A percentile compares a stretch with the other conserved stretches of the same genome.
phyloP scores from a whole-genome alignment of 2,329 filamentous ascomycete species.

The Colletotrichum sp. region DNA sequence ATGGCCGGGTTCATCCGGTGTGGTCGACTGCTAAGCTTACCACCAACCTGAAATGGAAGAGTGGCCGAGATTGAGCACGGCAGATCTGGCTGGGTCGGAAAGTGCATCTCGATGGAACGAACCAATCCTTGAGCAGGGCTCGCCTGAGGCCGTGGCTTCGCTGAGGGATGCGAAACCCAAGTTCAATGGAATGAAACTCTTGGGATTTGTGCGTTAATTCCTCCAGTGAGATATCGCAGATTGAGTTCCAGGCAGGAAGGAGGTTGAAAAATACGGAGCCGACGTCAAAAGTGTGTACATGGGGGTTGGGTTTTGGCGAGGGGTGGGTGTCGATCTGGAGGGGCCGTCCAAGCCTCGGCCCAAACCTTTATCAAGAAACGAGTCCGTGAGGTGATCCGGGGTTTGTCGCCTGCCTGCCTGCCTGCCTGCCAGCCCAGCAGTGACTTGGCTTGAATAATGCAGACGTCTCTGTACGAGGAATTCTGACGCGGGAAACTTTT shows the following conservation, averaged over 20 bases:
- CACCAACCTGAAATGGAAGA: constrained; percentile 22
- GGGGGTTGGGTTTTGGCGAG: not conserved
- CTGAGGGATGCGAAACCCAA: not conserved
- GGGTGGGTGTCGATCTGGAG: constrained; percentile 8
- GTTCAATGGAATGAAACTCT: not conserved
- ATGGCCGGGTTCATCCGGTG: constrained; percentile 18
- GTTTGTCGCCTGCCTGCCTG: not conserved
- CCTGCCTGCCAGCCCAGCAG: not conserved
- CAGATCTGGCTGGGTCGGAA: constrained; percentile 12
- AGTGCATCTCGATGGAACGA: constrained; percentile 8
- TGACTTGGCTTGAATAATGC: not conserved
- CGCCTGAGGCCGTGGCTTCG: not conserved
- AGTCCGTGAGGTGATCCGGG: not conserved
- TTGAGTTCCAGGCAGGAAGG: not conserved
- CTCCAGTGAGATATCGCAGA: constrained; percentile 10
- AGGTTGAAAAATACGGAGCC: constrained; percentile 3
- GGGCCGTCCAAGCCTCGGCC: constrained; percentile 7
- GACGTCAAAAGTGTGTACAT: not conserved
- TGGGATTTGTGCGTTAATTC: constrained; percentile 9
- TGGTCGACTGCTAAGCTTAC: constrained; percentile 6
- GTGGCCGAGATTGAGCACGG: constrained; percentile 16
- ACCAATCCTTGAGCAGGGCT: not conserved
- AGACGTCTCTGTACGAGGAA: no score
- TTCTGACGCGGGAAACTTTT: constrained; percentile 1
- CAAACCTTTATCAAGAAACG: not conserved